Evolutionary conservation across 306 rosid genomes (phyloP), one percentile per base, ranked within the genome.

Genomic region (Rubus parviflorus): DNA sequence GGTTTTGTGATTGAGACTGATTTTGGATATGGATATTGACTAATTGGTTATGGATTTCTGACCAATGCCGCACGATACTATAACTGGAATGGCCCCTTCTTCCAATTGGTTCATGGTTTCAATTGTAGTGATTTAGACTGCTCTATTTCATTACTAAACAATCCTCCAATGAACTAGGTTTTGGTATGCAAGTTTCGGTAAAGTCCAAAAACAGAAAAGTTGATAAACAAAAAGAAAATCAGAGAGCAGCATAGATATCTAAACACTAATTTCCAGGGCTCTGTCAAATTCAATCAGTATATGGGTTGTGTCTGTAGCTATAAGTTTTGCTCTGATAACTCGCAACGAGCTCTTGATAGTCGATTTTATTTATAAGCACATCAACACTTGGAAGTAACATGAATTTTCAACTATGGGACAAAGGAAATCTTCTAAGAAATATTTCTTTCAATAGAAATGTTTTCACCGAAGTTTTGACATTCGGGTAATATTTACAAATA

Each of bases 1-100:
- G 43, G 46, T 47, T 47, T 77, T 64, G 71, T 63, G 57, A 73
- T 76, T 60, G 69, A 58, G 72, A 51, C 45, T 23, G 75, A 53
- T 52, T 80, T 76, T 68, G 38, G 56, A 71, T 56, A 49, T 72
- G 66, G 2, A 23, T 19, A 47, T 75, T 65, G 30, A 52, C 57
- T 65, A 47, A 63, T 16, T 58, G 60, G 68, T 25, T 57, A 14
- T 62, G 64, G 16, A 35, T 64, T 70, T 22, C 75, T 8, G 37
- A 52, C 2, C 47, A n/a, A 20, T 19, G 22, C 9, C 16, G 15
- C 41, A 7, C 61, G 25, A 48, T 22, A 22, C 38, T 23, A 47
- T 47, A 3, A 8, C 9, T 30, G 42, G n/a, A 9, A 10, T 4
- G 19, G 41, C 45, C 14, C 20, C 5, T 35, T 62, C 9, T 35